Evolutionary conservation across 2,329 filamentous ascomycete species (phyloP).

Genomic region (Hortaea sp.): DNA sequence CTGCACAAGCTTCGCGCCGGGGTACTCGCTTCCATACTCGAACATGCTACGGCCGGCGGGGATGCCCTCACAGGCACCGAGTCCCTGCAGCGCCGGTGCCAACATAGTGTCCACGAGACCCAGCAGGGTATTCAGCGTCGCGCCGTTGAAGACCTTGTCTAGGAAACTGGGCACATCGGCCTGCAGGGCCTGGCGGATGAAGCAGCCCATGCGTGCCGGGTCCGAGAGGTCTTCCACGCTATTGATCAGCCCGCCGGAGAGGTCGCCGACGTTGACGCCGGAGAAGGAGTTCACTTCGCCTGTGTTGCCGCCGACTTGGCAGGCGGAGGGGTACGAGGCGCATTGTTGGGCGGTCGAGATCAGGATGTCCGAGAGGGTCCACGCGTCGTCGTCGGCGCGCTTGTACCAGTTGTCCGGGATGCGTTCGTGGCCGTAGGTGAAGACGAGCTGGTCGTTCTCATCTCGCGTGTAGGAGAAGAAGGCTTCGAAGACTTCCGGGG

Average conservation of each 20-base stretch:
- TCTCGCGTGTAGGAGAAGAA: constrained; percentile 17
- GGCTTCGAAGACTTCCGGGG: constrained; percentile 12
- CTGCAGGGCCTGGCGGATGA: constrained; percentile 15
- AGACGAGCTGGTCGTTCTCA: constrained; percentile 8
- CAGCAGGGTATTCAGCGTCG: constrained; percentile 3
- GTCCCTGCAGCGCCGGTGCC: neutral
- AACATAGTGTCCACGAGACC: neutral
- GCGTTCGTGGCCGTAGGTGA: constrained; percentile 14
- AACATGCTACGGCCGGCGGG: neutral
- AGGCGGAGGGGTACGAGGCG: constrained; percentile 3
- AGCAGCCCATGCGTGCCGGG: constrained; percentile 14
- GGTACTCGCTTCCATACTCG: neutral
- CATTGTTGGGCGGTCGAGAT: constrained; percentile 18
- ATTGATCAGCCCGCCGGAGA: constrained; percentile 16
- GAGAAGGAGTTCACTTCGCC: constrained; percentile 15
- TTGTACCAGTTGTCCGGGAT: constrained; percentile 20
- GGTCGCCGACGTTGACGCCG: constrained; percentile 13
- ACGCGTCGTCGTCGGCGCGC: constrained; percentile 14
- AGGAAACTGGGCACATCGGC: constrained; percentile 14
- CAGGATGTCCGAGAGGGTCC: constrained; percentile 14
- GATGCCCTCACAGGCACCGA: neutral
- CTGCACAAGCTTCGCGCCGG: neutral
- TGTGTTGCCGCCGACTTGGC: constrained; percentile 15
- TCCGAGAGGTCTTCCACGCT: constrained; percentile 12
- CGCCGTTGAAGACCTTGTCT: constrained; percentile 12